phyloP scores from a whole-genome alignment of 257 asterid genomes.

The Asclepias syriaca region DNA sequence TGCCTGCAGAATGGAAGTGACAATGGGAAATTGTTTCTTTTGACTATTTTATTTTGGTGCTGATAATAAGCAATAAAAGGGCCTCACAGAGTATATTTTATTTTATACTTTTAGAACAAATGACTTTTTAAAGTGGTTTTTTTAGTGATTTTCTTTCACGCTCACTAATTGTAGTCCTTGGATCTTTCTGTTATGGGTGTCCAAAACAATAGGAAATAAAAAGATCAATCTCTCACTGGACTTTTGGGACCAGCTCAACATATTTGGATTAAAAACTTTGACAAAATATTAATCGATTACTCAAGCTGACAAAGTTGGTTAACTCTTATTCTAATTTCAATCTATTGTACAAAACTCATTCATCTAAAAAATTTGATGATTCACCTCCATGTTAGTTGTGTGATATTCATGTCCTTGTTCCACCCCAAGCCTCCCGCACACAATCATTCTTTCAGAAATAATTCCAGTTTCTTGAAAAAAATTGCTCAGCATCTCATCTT shows the following conservation, averaged over 20 bases:
- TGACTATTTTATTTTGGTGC: not conserved
- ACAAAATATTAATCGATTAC: too few species aligned
- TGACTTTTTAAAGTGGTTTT: not conserved
- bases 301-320: not conserved
- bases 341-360: not conserved
- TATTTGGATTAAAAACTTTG: too few species aligned
- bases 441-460: not conserved
- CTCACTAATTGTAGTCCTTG: not conserved
- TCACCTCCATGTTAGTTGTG: not conserved
- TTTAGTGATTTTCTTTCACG: not conserved
- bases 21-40: not conserved
- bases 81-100: not conserved
- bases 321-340: not conserved
- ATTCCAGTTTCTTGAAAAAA: not conserved
- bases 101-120: not conserved
- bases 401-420: not conserved
- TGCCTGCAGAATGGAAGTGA: not conserved
- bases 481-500: not conserved
- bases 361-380: not conserved
- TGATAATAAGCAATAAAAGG: not conserved
- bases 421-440: not conserved
- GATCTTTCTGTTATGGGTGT: not conserved
- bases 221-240: not conserved
- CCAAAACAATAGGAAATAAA: not conserved
- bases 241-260: too few species aligned